These are phyloP conservation scores for Fusarium nisikadoi DNA, from an alignment of 2,329 filamentous ascomycete genomes.

Conservation along the genomic window DNA sequence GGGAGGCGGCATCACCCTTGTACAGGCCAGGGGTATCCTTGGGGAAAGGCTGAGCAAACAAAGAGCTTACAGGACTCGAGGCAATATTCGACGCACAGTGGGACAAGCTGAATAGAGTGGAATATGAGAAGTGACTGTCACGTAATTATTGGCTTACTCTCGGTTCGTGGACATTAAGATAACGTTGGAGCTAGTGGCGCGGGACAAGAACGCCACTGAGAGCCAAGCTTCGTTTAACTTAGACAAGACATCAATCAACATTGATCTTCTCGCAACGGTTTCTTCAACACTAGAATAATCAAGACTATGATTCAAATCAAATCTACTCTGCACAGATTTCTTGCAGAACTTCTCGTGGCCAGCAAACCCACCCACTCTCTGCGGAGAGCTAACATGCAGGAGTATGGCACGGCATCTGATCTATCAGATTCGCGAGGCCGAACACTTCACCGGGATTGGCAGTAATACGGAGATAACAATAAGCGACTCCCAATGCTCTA, in stretches of 20 bases:
- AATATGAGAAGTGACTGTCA: constrained; percentile 14
- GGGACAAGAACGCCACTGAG: neutral
- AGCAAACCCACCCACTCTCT: neutral
- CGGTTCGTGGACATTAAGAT: neutral
- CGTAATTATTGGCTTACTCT: neutral
- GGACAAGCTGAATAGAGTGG: neutral
- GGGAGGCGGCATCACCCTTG: neutral
- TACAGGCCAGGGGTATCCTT: neutral
- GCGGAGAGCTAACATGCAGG: neutral
- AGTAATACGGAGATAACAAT: neutral
- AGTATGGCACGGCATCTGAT: constrained; percentile 1
- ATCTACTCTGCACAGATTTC: neutral
- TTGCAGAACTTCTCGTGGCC: neutral
- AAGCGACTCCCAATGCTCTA: neutral
- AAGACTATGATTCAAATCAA: neutral
- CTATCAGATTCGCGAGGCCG: constrained; percentile 2
- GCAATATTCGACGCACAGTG: neutral
- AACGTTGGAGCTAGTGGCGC: neutral
- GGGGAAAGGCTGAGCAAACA: neutral
- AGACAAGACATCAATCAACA: neutral
- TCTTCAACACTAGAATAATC: neutral
- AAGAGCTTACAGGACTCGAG: neutral
- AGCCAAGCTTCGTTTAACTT: neutral
- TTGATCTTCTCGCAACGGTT: neutral
- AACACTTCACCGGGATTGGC: neutral